Evolutionary conservation across 768 basidiomycete species (phyloP).

Genomic region (Rhizopogon salebrosus): DNA sequence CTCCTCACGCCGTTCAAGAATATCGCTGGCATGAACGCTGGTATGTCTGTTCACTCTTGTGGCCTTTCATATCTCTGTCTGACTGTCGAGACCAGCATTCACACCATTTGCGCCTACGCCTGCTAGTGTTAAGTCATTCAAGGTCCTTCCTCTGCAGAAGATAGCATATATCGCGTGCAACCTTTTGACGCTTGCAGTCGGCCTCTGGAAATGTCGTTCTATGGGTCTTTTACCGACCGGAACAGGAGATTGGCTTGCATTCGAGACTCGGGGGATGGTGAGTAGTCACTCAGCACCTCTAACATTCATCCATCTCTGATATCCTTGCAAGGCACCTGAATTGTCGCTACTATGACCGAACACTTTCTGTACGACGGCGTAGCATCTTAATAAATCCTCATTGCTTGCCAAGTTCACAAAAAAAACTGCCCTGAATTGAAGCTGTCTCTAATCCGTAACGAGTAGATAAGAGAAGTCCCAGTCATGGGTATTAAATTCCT

Average conservation of each 20-base stretch:
- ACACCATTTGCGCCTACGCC: conserved; percentile 57
- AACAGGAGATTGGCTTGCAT: conserved; percentile 92
- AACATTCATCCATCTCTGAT: not conserved
- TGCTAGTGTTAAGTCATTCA: conserved; percentile 38
- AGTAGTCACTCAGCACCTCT: conserved; percentile 1
- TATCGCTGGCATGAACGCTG: conserved; percentile 68
- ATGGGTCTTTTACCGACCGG: conserved; percentile 92
- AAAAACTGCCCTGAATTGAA: not conserved
- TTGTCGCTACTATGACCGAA: conserved; percentile 30
- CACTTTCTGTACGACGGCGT: not conserved
- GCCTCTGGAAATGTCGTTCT: conserved; percentile 87
- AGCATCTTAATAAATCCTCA: not conserved
- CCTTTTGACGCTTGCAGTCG: conserved; percentile 71
- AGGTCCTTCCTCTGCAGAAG: conserved; percentile 66
- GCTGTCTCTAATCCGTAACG: not conserved
- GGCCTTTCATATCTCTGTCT: not conserved
- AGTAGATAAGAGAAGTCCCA: conserved; percentile 10
- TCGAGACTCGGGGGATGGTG: conserved; percentile 75
- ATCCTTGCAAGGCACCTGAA: conserved; percentile 35
- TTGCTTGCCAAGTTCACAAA: not conserved
- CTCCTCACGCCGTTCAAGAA: conserved; percentile 85
- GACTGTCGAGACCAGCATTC: conserved; percentile 46
- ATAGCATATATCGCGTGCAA: conserved; percentile 69
- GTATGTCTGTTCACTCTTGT: conserved; percentile 47
- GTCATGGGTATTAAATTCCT: conserved; percentile 32